Base-by-base conservation (phyloP, 495 filamentous ascomycete species). In the Talaromyces stipitatus region DNA sequence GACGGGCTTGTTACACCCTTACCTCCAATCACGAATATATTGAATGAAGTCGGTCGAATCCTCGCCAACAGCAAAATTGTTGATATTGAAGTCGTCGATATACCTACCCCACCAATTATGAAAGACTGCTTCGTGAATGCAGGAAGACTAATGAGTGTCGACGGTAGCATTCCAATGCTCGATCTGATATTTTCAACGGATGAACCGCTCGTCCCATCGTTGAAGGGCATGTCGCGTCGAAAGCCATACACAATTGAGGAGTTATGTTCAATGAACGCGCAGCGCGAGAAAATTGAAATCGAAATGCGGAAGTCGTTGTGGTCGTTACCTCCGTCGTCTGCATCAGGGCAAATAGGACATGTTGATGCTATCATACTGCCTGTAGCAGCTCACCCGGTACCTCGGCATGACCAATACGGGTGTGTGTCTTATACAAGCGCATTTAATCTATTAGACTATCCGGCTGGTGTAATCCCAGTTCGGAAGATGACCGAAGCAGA, bases 381-480 rank as follows among this genome's bases (percentile, higher is more conserved):
- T 6, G 58, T 83, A 5, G 80, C 82, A 12, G 80, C 80, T 0
- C 85, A 87, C 60, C 82, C 86, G 0, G 84, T 85, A 0, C 83
- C 85, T 0, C 69, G 75, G n/a, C 71, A 85, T 47, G 85, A 88
- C 66, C 64, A 76, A 3, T 88, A 82, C 69, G 84, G 84, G 68
- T 77, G 73, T 0, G 75, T 82, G 0, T 78, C 81, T 24, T 87
- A 87, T 61, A 86, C 85, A 0, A 78, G 73, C 14, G 74, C 69
- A 9, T 86, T 82, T 54, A 82, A 84, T 6, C 59, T 86, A 55
- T 62, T 88, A 12, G 84, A 88, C 61, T 84, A 78, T 54, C 79
- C 83, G 0, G 79, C 84, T n/a, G 85, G 78, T 0, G 66, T 70
- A 1, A 58, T 86, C 0, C 85, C 84, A 0, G 75, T 86, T 6